Percentiles rank a stretch among this genome's conserved stretches.
These are phyloP conservation scores for Breviolum minutum DNA, from an alignment of 73 alveolate species.

Conservation along the genomic window DNA sequence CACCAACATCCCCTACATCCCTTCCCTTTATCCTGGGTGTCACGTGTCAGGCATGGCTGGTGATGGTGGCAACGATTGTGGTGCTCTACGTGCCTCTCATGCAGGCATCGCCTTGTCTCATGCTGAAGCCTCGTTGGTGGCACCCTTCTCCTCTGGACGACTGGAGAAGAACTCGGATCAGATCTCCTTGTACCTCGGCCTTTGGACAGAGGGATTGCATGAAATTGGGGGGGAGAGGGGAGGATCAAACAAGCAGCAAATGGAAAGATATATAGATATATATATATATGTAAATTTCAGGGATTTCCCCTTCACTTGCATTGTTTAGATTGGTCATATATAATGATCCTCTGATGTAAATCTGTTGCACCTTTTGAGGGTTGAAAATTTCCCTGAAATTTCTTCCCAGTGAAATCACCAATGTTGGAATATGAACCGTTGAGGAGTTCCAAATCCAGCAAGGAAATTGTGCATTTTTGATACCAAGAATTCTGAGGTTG, in stretches of 20 bases:
- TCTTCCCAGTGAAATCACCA: too few relatives aligned
- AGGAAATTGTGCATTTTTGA: too few relatives aligned
- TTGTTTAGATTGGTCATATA: background rate
- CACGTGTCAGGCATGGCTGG: constrained; percentile 64
- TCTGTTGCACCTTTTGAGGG: background rate
- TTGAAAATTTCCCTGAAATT: too few relatives aligned
- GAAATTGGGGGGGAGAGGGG: background rate
- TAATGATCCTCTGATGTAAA: background rate
- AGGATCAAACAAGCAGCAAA: background rate
- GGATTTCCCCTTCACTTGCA: too few relatives aligned
- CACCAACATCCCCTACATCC: too few relatives aligned
- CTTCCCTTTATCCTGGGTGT: too few relatives aligned
- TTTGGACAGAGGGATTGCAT: background rate
- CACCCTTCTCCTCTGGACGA: constrained; percentile 87
- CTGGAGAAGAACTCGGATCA: background rate
- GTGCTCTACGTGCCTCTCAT: constrained; percentile 84
- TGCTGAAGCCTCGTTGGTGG: constrained; percentile 86
- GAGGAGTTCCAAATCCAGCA: too few relatives aligned
- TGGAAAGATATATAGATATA: too few relatives aligned
- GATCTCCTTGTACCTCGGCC: constrained; percentile 16
- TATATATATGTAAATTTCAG: too few relatives aligned
- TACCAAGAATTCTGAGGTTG: background rate
- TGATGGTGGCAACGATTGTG: constrained; percentile 95
- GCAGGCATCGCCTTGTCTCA: constrained; percentile 65
- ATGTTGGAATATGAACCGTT: background rate